These are phyloP conservation scores for Paxillus involutus DNA, from an alignment of 768 basidiomycete genomes.

Conservation along the genomic window DNA sequence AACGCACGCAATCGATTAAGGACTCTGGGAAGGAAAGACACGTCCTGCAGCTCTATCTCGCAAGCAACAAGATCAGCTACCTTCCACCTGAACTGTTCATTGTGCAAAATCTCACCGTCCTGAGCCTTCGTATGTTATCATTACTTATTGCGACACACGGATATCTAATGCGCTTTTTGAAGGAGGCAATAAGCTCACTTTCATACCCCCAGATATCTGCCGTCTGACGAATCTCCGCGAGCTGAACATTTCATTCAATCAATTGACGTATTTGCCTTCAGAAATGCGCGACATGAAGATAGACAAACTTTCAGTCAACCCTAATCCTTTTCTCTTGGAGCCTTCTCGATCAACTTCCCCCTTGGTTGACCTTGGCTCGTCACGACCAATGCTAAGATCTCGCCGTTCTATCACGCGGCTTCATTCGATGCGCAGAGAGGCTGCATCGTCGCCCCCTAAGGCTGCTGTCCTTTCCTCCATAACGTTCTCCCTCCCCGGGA, in stretches of 20 bases:
- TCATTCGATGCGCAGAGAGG: constrained; percentile 8
- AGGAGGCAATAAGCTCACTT: constrained; percentile 59
- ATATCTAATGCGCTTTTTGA: not conserved
- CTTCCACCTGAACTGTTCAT: constrained; percentile 61
- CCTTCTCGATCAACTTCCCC: constrained; percentile 25
- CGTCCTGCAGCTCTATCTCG: constrained; percentile 57
- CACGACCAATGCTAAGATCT: constrained; percentile 1
- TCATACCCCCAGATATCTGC: constrained; percentile 63
- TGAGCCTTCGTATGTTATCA: constrained; percentile 57
- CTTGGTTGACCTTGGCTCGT: not conserved
- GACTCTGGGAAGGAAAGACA: constrained; percentile 42
- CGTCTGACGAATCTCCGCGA: constrained; percentile 52
- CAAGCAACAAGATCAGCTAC: constrained; percentile 48
- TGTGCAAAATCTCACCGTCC: constrained; percentile 55
- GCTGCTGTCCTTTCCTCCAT: constrained; percentile 17
- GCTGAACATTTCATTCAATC: constrained; percentile 63
- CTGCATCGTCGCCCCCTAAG: not conserved
- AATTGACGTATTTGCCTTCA: constrained; percentile 57
- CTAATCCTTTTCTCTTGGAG: constrained; percentile 57
- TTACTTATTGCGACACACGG: not conserved
- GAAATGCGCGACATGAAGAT: constrained; percentile 65
- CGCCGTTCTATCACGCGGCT: constrained; percentile 16
- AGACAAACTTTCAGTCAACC: constrained; percentile 44
- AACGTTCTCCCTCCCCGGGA: constrained; percentile 16
- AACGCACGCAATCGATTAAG: constrained; percentile 26